Conservation (phyloP, 192 early-diverging fungal genomes). For the Lobosporangium transversale region DNA sequence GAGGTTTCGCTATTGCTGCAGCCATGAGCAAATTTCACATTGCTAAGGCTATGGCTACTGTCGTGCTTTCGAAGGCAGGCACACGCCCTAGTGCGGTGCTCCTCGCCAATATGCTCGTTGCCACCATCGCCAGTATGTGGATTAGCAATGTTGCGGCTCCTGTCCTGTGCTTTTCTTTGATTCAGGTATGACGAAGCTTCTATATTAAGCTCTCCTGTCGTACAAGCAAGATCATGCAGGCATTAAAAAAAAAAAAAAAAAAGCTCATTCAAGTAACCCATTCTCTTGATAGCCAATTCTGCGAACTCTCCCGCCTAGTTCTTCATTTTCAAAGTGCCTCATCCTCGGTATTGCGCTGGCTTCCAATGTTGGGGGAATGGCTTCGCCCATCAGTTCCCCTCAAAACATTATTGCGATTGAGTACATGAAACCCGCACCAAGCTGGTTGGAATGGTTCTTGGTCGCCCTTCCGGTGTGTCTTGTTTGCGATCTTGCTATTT, state of each 20-base stretch:
- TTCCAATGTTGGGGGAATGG: slow-evolving; percentile 97
- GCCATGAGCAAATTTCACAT: slow-evolving; percentile 96
- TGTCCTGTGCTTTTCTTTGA: slow-evolving; percentile 94
- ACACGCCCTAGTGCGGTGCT: slow-evolving; percentile 84
- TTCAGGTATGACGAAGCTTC: slow-evolving; percentile 75
- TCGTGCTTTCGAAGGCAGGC: slow-evolving; percentile 92
- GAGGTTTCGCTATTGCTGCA: slow-evolving; percentile 93
- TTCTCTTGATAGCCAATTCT: slow-evolving; percentile 77
- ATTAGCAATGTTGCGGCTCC: slow-evolving; percentile 98
- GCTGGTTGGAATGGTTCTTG: slow-evolving; percentile 92
- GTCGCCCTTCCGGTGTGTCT: slow-evolving; percentile 89
- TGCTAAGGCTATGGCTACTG: slow-evolving; percentile 89
- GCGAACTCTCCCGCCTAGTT: slow-evolving; percentile 84
- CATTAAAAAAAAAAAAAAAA: no score
- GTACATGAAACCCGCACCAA: slow-evolving; percentile 88
- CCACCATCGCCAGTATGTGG: slow-evolving; percentile 99
- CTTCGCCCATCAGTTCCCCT: slow-evolving; percentile 95
- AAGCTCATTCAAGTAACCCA: not conserved
- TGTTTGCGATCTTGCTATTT: slow-evolving; percentile 81
- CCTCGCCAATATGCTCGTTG: slow-evolving; percentile 94
- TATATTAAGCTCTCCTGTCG: no score
- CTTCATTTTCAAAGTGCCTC: slow-evolving; percentile 84
- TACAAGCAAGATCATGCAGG: no score
- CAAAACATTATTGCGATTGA: slow-evolving; percentile 97
- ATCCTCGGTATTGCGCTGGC: slow-evolving; percentile 98